Base-by-base conservation (phyloP, 768 basidiomycete species). In the Pisolithus tinctorius region DNA sequence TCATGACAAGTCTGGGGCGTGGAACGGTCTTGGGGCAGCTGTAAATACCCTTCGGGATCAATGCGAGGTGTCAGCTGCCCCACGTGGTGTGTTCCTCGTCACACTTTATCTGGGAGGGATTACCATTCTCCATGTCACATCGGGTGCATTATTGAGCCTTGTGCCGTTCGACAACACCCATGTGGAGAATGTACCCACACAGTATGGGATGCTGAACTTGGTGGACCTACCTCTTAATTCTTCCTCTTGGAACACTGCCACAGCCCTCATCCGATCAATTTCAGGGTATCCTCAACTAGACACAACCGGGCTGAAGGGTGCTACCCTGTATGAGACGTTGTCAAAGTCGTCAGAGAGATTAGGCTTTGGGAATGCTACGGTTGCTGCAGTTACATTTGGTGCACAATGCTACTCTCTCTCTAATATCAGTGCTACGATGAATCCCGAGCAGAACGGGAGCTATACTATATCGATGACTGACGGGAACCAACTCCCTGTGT, bases 301-400 rank as follows among this genome's bases (percentile, higher is more conserved):
- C 7, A 26, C 30, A 7, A 20, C 8, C 2, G 54, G 54, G 1
- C 13, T 55, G 23, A 4, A 25, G 3, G 38, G 31, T 44, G 6
- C 31, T 6, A 55, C 54, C n/a, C 27, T 51, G 9, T 51, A 55
- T 6, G 54, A 55, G 14, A 47, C n/a, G 29, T 23, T 51, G 43
- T 13, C 36, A 20, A 20, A 31, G 14, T 13, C n/a, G 38, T 39
- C 16, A 17, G 43, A 20, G 2, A 1, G 39, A 7, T 20, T 20
- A 20, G 47, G 27, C 1, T 2, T 9, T 6, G 45, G 46, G 17
- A 41, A 48, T 4, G 54, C 45, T 7, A 48, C 29, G n/a, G 54
- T 55, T 9, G 51, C 39, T 27, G 41, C 54, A 30, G 47, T 34
- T 0, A 51, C 34, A 3, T 45, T 55, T 13, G 31, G 29, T n/a